phyloP scores from a whole-genome alignment of 1,284 basidiomycete genomes.

The Ganoderma resinaceum region DNA sequence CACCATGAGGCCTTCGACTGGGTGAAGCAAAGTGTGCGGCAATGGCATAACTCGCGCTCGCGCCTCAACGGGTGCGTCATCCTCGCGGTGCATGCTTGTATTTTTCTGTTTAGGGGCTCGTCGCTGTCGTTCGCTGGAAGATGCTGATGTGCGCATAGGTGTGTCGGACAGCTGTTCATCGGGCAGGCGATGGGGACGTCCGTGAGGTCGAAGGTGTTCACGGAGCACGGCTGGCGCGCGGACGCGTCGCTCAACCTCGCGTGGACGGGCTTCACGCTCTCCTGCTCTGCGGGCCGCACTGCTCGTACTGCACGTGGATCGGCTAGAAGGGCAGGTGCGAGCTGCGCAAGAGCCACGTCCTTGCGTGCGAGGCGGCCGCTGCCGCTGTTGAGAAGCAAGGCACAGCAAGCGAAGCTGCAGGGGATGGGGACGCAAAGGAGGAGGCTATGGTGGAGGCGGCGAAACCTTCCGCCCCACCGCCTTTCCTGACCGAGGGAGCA shows the following conservation, averaged over 20 bases:
- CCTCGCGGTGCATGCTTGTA: conserved; percentile 43
- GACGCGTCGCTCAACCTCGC: conserved; percentile 56
- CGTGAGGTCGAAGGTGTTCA: conserved; percentile 57
- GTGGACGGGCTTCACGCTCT: conserved; percentile 51
- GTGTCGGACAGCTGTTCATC: conserved; percentile 43
- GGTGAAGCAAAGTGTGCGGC: no score
- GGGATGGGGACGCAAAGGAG: no score
- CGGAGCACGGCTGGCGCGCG: conserved; percentile 57
- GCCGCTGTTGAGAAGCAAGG: background rate
- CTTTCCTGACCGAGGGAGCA: background rate
- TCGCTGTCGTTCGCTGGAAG: background rate
- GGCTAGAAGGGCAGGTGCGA: conserved; percentile 45
- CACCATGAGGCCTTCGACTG: no score
- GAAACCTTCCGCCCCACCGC: background rate
- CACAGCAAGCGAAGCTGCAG: background rate
- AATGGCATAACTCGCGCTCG: no score
- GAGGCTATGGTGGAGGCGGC: background rate
- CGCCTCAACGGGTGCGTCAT: conserved; percentile 60
- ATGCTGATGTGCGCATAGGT: background rate
- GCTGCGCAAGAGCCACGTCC: conserved; percentile 33
- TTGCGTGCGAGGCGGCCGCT: conserved; percentile 37
- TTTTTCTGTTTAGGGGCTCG: no score
- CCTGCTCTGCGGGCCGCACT: conserved; percentile 52
- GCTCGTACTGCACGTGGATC: conserved; percentile 46
- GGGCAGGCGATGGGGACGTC: conserved; percentile 61